Evolutionary conservation across 257 asterid genomes (phyloP).

Genomic region (Avicennia marina): DNA sequence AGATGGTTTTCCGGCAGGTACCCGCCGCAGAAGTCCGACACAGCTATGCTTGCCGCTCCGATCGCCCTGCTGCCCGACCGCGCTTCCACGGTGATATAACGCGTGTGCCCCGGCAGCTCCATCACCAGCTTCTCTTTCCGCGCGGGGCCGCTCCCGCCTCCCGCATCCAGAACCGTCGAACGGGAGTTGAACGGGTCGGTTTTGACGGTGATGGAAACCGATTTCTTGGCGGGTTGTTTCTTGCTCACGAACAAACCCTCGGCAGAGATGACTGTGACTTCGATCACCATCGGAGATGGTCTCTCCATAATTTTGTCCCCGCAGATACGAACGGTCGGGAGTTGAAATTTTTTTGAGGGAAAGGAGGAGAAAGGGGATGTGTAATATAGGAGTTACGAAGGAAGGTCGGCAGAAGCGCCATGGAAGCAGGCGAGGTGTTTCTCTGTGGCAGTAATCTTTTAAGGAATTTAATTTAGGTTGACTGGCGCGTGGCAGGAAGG

Average conservation of each 20-base stretch:
- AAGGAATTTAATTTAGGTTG: no score
- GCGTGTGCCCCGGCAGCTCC: conserved; percentile 51
- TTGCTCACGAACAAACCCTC: conserved; percentile 39
- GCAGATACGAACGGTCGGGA: no score
- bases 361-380: no score
- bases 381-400: no score
- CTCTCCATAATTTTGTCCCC: no score
- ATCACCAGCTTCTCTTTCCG: conserved; percentile 66
- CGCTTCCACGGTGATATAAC: conserved; percentile 45
- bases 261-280: conserved; percentile 64
- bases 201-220: conserved; percentile 40
- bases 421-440: no score
- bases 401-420: no score
- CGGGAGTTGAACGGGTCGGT: conserved; percentile 20
- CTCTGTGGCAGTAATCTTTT: no score
- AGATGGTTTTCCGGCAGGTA: conserved; percentile 48
- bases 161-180: conserved; percentile 38
- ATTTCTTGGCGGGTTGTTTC: conserved; percentile 33
- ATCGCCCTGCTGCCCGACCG: conserved; percentile 33
- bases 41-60: conserved; percentile 55
- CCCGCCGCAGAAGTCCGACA: conserved; percentile 68
- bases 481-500: no score
- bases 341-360: no score
- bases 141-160: conserved; percentile 50
- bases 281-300: conserved; percentile 26